Conservation (phyloP, 2,329 filamentous ascomycete genomes). For the Mycosphaerella arachidis region DNA sequence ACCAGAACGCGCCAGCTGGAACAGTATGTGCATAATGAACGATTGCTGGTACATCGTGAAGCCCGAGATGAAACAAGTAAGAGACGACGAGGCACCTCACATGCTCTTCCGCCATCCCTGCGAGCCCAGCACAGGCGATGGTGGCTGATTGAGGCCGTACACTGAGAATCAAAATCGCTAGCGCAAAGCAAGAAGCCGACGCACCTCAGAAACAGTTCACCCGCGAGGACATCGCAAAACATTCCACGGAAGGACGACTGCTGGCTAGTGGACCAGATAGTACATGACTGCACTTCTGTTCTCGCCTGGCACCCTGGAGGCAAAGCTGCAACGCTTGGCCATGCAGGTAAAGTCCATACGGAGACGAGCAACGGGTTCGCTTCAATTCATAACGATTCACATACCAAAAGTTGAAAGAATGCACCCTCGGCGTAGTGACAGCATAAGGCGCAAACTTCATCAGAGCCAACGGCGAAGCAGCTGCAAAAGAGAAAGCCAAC, state of each 20-base stretch:
- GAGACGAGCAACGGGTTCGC: conserved; percentile 49
- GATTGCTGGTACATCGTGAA: conserved; percentile 49
- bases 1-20: conserved; percentile 45
- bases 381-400: conserved; percentile 51
- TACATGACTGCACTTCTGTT: conserved; percentile 49
- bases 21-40: conserved; percentile 54
- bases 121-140: conserved; percentile 41
- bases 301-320: conserved; percentile 50
- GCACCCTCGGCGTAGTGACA: conserved; percentile 47
- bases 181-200: conserved; percentile 42
- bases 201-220: conserved; percentile 50
- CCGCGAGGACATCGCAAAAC: conserved; percentile 51
- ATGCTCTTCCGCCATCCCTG: conserved; percentile 47
- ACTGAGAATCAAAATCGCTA: conserved; percentile 43
- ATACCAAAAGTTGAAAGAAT: conserved; percentile 50
- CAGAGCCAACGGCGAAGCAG: conserved; percentile 40
- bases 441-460: conserved; percentile 48
- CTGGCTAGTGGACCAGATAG: conserved; percentile 51
- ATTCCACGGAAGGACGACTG: conserved; percentile 46
- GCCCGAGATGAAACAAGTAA: conserved; percentile 35
- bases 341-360: conserved; percentile 48
- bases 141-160: conserved; percentile 51
- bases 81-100: conserved; percentile 30
- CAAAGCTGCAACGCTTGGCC: conserved; percentile 45
- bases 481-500: conserved; percentile 37